Evolutionary conservation across 2,329 filamentous ascomycete genomes (phyloP).

Genomic region (Coniella vitis): DNA sequence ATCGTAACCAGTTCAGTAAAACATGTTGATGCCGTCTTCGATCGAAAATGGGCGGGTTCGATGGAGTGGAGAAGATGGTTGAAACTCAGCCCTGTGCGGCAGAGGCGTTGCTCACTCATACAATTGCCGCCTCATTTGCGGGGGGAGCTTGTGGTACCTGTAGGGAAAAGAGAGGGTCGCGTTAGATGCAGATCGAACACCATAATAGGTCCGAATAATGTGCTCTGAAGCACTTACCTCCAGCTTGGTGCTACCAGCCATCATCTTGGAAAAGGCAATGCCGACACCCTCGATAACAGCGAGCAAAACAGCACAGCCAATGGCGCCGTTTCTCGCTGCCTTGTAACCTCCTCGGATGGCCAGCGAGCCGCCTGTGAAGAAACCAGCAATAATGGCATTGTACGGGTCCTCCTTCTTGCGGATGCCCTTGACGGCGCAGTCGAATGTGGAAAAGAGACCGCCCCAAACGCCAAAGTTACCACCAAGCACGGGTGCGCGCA

Average conservation of each 20-base stretch:
- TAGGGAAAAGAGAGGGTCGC: neutral
- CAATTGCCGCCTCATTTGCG: constrained; percentile 6
- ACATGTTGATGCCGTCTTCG: constrained; percentile 5
- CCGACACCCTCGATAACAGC: constrained; percentile 97
- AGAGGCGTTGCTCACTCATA: neutral
- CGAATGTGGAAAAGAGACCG: constrained; percentile 89
- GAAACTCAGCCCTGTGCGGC: neutral
- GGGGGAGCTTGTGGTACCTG: constrained; percentile 13
- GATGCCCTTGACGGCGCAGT: constrained; percentile 92
- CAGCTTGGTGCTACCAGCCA: constrained; percentile 80
- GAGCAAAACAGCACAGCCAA: constrained; percentile 88
- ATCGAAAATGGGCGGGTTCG: neutral
- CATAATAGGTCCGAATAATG: neutral
- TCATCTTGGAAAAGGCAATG: constrained; percentile 91
- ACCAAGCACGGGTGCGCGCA: constrained; percentile 88
- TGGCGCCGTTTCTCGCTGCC: constrained; percentile 89
- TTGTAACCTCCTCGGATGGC: constrained; percentile 88
- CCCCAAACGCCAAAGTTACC: constrained; percentile 99
- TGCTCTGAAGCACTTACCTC: constrained; percentile 47
- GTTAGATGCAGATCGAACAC: neutral
- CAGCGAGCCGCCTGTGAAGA: constrained; percentile 89
- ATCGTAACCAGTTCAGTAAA: constrained; percentile 7
- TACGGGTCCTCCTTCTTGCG: constrained; percentile 97
- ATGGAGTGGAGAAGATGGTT: constrained; percentile 12
- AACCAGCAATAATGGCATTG: constrained; percentile 95